Evolutionary conservation across 352 stramenopile genomes (phyloP).

Genomic region (Phytopythium litorale): DNA sequence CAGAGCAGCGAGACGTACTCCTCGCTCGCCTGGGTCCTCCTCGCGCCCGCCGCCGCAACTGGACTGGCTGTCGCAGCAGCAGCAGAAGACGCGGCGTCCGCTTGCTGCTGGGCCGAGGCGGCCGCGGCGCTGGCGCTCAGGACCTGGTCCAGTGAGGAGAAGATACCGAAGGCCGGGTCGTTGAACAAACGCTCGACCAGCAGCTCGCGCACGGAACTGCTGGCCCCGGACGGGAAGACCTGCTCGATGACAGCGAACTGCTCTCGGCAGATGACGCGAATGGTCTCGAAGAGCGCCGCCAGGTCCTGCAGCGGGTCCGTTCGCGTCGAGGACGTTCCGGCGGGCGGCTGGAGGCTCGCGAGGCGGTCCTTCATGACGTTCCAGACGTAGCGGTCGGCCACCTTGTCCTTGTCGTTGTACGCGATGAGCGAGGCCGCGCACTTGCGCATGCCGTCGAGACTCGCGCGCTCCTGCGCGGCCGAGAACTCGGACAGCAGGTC

Average conservation of each 20-base stretch:
- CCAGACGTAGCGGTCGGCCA: conserved; percentile 80
- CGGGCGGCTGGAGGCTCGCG: conserved; percentile 15
- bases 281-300: conserved; percentile 52
- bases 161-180: conserved; percentile 73
- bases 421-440: conserved; percentile 72
- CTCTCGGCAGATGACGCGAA: conserved; percentile 57
- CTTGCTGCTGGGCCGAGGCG: conserved; percentile 7
- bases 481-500: conserved; percentile 71
- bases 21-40: conserved; percentile 16
- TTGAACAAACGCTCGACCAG: conserved; percentile 74
- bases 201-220: conserved; percentile 51
- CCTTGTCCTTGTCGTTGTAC: conserved; percentile 82
- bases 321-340: conserved; percentile 20
- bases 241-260: conserved; percentile 63
- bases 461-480: conserved; percentile 56
- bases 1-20: conserved; percentile 67
- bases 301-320: conserved; percentile 60
- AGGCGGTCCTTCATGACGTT: conserved; percentile 78
- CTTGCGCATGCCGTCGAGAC: conserved; percentile 44
- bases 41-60: not conserved
- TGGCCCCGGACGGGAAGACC: conserved; percentile 46
- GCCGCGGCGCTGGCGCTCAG: conserved; percentile 32
- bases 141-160: conserved; percentile 71
- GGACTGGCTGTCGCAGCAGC: too few species aligned
- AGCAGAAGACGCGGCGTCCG: not conserved